Evolutionary conservation across 1,284 basidiomycete species (phyloP).

Genomic region (Austroboletus novae-zelandiae): DNA sequence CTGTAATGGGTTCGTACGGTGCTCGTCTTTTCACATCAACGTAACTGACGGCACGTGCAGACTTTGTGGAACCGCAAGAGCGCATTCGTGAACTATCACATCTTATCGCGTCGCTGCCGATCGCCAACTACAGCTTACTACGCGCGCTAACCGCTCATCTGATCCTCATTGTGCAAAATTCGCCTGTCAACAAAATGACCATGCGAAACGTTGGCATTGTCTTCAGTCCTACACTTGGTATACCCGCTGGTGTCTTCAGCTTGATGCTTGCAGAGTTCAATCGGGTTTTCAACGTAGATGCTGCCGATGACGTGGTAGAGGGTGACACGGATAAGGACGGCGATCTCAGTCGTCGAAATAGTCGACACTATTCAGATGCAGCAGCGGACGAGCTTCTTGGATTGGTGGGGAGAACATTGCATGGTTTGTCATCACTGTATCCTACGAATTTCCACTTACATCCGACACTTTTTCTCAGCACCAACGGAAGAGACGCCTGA

Average conservation of each 20-base stretch:
- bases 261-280: constrained; percentile 92
- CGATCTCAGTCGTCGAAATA: constrained; percentile 62
- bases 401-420: constrained; percentile 61
- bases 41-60: constrained; percentile 39
- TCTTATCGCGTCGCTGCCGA: constrained; percentile 83
- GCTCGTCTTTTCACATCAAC: constrained; percentile 2
- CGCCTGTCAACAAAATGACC: constrained; percentile 95
- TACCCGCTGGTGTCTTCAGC: constrained; percentile 93
- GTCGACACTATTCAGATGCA: constrained; percentile 73
- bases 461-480: constrained; percentile 28
- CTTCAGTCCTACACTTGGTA: constrained; percentile 92
- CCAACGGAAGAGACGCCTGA: constrained; percentile 61
- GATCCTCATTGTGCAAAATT: constrained; percentile 92
- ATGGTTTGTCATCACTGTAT: constrained; percentile 43
- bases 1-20: constrained; percentile 78
- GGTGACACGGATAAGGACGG: constrained; percentile 35
- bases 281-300: constrained; percentile 78
- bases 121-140: constrained; percentile 92
- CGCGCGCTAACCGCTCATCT: constrained; percentile 94
- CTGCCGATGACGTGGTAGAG: constrained; percentile 37
- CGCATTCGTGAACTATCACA: constrained; percentile 84
- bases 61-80: constrained; percentile 85
- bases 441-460: constrained; percentile 12
- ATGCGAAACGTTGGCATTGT: constrained; percentile 99
- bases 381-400: constrained; percentile 78